Evolutionary conservation across 176 grass and related monocot genomes (phyloP), one percentile per base, ranked within the genome.

Genomic region (Cenchrus purpureus): DNA sequence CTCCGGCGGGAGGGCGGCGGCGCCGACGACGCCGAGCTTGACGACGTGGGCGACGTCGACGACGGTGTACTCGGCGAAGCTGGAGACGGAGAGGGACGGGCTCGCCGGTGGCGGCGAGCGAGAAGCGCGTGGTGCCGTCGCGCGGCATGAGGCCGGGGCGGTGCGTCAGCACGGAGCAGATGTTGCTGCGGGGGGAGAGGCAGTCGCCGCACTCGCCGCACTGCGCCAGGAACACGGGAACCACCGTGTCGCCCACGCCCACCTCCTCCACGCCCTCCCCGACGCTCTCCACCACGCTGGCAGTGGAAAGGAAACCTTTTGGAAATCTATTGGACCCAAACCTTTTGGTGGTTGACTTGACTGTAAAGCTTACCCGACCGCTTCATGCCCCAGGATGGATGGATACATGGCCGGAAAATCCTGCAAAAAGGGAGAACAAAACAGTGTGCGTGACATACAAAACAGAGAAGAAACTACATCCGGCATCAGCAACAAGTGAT

Each of bases 211-310:
- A 97, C 19, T 80, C 72, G 8, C 84, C 84, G 83, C 94, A 92
- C 63, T 92, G 87, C 42, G 92, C 79, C 48, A 79, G 17, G 90
- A 87, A 94, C 20, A 91, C 78, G 25, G 92, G 94, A 56, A 92
- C 46, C 88, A 94, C 92, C 44, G 42, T 82, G 77, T 94, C 92
- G 0, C 92, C 92, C 61, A 76, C 83, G 60, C 25, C 34, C 54
- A 97, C 88, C 65, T 91, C 90, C 0, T 63, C 25, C 70, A 94
- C 90, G 0, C 71, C n/a, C 1, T 90, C 94, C 2, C 92, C 94
- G 17, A 92, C 79, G 83, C 94, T 97, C 85, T 94, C 92, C 73
- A 97, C 90, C 61, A 83, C 84, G 4, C 92, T 97, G 15, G 10
- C 45, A 40, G 45, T 25, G 25, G 25, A 25, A 25, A 25, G 25